Base-by-base conservation (phyloP, 176 grass and related monocot genomes). In the Otatea glauca region DNA sequence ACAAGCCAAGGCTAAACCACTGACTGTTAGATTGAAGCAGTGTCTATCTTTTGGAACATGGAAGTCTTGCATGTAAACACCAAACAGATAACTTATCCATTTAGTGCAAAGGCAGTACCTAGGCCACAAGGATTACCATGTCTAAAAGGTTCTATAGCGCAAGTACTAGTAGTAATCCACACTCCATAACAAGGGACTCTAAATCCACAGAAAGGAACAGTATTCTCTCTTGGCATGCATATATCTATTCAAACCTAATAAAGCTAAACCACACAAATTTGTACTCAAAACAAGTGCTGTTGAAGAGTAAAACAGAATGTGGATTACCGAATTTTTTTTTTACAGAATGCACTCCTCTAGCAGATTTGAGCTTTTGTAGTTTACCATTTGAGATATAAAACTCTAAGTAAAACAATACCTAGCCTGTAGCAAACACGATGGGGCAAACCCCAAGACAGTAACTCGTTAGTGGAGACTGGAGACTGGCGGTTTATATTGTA, bases 371-470 rank as follows among this genome's bases (percentile, higher is more conserved):
- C 58, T 62, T 79, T 82, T 25, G 24, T 61, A 68, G 68, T 54
- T 78, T 72, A 79, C 50, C 75, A 84, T 78, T 69, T 79, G 84
- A 68, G 81, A 65, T 87, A 83, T 87, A 84, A 75, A 87, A 87
- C 61, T 91, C 68, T n/a, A 78, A 75, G 89, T 86, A 90, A 90
- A 91, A 87, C 80, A 79, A 59, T 72, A 69, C 68, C 60, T 67
- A 70, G 70, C 42, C 80, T 87, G 75, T 79, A 78, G 85, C 61
- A 44, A 83, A 91, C 80, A 84, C 51, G 68, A 83, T 72, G 75
- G 84, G 80, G 85, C 89, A 91, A 87, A 80, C 68, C 80, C 80
- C 89, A 91, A 87, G 84, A 16, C 89, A 84, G 75, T 80, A 91
- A 91, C 53, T 87, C 87, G 88, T 79, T 79, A 87, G 89, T 91